Evolutionary conservation across 805 yeast genomes (phyloP), one percentile per base, ranked within the genome.

Genomic region (Cyberlindnera bimundalis): DNA sequence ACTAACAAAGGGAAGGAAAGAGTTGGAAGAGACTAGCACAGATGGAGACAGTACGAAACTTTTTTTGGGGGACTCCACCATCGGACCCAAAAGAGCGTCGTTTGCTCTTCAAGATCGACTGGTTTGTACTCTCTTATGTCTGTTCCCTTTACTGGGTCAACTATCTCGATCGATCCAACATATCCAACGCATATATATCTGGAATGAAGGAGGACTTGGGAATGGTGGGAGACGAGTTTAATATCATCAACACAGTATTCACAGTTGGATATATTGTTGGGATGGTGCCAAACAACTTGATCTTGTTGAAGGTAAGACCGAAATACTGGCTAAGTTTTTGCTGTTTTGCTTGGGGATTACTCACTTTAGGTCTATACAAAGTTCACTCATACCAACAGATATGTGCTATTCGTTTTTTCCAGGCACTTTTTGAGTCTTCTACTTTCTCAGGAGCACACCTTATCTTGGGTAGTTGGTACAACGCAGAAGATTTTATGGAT

Each of bases 201-300:
- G 86, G 86, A 9, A 76, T 81, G 84, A 70, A 76, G 48, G 78
- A 76, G 42, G 84, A 73, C 39, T 50, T 76, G 41, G 48, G 61
- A 3, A 63, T 77, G 66, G 45, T 53, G 29, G 78, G 79, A 11
- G 59, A 73, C 43, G 70, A 78, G 41, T 70, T 67, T 46, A 77
- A 78, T 52, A 45, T 73, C 29, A 65, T 78, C 38, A 74, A 73
- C 44, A 76, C 83, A 0, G 69, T 74, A 37, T 79, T 77, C 58
- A 76, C 73, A 17, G 69, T 76, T 8, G 89, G 88, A 3, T 78
- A 78, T 54, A 71, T 75, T 23, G 65, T 81, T 15, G 79, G 79
- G 8, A 73, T 78, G 68, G 59, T 81, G 27, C 89, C 89, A 2
- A 71, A 78, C 51, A 79, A 79, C 48, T 46, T 80, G 47, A 66